Evolutionary conservation across 1,284 basidiomycete species (phyloP).

Genomic region (Tilletia caries): DNA sequence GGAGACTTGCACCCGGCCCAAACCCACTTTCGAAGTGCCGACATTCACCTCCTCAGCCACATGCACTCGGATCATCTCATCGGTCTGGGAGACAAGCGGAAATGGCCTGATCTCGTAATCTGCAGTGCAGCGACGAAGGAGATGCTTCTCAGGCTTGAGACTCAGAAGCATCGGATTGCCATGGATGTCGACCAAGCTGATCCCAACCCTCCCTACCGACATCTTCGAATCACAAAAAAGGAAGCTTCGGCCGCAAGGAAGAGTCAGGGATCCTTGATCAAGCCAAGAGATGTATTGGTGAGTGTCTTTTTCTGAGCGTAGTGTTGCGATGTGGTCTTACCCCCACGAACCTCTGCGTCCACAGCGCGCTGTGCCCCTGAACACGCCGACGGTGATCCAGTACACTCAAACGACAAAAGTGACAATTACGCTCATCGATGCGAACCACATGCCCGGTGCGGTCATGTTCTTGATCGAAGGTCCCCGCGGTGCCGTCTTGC

Average conservation of each 20-base stretch:
- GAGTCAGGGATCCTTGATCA: constrained; percentile 21
- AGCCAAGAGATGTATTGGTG: constrained; percentile 25
- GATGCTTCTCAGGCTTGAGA: constrained; percentile 39
- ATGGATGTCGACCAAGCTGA: constrained; percentile 22
- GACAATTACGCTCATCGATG: constrained; percentile 76
- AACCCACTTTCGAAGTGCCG: constrained; percentile 30
- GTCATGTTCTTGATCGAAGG: constrained; percentile 89
- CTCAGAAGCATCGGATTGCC: constrained; percentile 30
- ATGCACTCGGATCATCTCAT: constrained; percentile 49
- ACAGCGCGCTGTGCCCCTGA: constrained; percentile 32
- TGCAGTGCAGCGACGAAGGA: constrained; percentile 37
- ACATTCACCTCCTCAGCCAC: constrained; percentile 45
- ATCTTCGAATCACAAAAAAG: constrained; percentile 25
- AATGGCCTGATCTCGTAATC: constrained; percentile 33
- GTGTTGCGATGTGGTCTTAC: background rate
- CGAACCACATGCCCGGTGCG: constrained; percentile 90
- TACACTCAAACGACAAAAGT: constrained; percentile 63
- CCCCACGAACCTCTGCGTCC: background rate
- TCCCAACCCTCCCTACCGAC: constrained; percentile 32
- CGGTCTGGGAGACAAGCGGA: constrained; percentile 34
- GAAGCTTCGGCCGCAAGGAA: constrained; percentile 25
- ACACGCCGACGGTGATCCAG: constrained; percentile 66
- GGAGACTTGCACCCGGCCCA: constrained; percentile 20
- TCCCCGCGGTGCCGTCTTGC: constrained; percentile 67
- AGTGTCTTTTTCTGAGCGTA: background rate